Conservation (phyloP, 208 protist genomes). For the Sergeia podlipaevii region DNA sequence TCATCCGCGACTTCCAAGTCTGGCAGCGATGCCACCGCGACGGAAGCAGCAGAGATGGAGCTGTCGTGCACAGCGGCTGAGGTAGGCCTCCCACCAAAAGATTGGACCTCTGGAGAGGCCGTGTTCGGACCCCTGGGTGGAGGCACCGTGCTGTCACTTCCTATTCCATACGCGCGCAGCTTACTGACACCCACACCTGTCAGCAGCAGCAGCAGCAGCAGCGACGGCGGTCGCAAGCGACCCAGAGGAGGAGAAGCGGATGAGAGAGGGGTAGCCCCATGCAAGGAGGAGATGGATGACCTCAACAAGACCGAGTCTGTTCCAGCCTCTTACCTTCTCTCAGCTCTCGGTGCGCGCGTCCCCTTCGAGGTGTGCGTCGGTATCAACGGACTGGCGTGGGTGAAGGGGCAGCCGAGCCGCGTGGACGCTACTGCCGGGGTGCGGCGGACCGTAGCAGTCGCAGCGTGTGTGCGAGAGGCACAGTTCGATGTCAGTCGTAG, state of each 20-base stretch:
- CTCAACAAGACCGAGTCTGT: slow-evolving; percentile 17
- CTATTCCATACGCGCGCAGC: slow-evolving; percentile 58
- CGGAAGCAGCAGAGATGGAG: slow-evolving; percentile 37
- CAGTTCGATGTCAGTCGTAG: slow-evolving; percentile 58
- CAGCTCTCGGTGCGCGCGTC: slow-evolving; percentile 44
- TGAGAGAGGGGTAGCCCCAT: neutral
- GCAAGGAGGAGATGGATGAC: neutral
- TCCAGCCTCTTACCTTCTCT: slow-evolving; percentile 56
- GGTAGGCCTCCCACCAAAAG: slow-evolving; percentile 62
- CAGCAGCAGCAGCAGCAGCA: neutral
- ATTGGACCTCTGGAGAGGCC: slow-evolving; percentile 81
- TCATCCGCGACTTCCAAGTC: neutral
- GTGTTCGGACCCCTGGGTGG: slow-evolving; percentile 70
- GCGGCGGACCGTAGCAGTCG: slow-evolving; percentile 68
- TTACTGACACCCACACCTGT: slow-evolving; percentile 33
- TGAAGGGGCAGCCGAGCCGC: slow-evolving; percentile 46
- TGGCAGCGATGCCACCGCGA: neutral
- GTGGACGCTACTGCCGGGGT: slow-evolving; percentile 35
- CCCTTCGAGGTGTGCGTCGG: slow-evolving; percentile 78
- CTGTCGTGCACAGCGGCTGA: slow-evolving; percentile 70
- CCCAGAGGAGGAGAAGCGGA: neutral
- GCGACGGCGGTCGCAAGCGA: neutral
- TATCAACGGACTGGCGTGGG: slow-evolving; percentile 81
- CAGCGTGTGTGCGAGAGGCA: slow-evolving; percentile 65
- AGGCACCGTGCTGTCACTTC: slow-evolving; percentile 61